Evolutionary conservation across 1,284 basidiomycete genomes (phyloP), one percentile per base, ranked within the genome.

Genomic region (Filobasidium uniguttulatum): DNA sequence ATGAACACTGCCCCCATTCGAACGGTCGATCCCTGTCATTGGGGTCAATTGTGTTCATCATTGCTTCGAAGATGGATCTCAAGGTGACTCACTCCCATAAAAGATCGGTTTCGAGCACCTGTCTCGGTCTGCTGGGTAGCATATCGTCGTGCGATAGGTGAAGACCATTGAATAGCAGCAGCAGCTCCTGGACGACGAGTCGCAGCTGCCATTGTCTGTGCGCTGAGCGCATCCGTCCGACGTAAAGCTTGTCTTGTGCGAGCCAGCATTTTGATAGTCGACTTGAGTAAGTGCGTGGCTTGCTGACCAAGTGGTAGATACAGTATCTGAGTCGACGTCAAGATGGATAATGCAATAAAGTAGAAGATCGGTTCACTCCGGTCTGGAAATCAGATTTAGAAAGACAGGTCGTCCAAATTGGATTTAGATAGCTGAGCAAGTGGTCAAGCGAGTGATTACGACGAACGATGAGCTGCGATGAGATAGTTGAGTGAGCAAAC

Each of bases 1-100:
- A 93, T 67, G 66, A 98, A 96, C 17, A 97, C 63, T 0, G 75
- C 78, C 0, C 85, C 89, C 0, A 90, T 82, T 54, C 75, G 76
- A 38, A 86, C 84, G 4, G 87, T 90, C 67, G 96, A 94, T 3
- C 89, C 83, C 87, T 90, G 36, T 26, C 9, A 3, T n/a, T 43
- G 3, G 14, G 3, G n/a, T 40, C 37, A 23, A 20, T 19, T 4
- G 3, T 20, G n/a, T 5, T 19, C 23, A 12, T 20, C 20, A 19
- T 17, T 4, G n/a, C 20, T 22, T 4, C 19, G 19, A 22, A 38
- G 33, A 3, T 19, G 36, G 3, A 5, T 19, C n/a, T n/a, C n/a
- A n/a, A n/a, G n/a, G n/a, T 38, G 23, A 28, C 40, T 26, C 15
- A 43, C 40, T 19, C 40, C 40, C 9, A 43, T 26, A 6, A 26